Evolutionary conservation across 169 alveolate genomes (phyloP).

Genomic region (Perkinsus chesapeaki): DNA sequence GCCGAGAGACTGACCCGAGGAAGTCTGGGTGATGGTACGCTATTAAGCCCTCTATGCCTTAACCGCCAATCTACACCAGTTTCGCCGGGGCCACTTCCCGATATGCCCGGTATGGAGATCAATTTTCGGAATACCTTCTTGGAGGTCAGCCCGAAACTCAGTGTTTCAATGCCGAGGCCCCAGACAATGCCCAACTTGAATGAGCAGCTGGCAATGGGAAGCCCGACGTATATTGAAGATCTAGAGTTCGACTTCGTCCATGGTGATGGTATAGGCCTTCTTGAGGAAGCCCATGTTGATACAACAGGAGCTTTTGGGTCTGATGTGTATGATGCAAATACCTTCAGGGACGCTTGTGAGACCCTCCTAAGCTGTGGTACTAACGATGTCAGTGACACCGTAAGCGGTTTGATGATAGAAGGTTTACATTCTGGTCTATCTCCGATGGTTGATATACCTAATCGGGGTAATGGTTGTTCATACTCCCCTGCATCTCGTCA

Average conservation of each 20-base stretch:
- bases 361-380: background rate
- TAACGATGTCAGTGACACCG: background rate
- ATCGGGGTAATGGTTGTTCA: background rate
- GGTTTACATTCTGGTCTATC: background rate
- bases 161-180: background rate
- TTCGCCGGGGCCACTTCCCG: background rate
- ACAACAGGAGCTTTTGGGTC: background rate
- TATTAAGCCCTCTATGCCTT: background rate
- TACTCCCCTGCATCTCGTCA: background rate
- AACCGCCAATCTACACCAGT: background rate
- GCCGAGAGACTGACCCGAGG: background rate
- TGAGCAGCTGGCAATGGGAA: background rate
- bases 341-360: background rate
- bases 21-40: background rate
- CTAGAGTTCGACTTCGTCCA: background rate
- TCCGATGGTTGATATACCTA: background rate
- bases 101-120: background rate
- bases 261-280: background rate
- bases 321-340: background rate
- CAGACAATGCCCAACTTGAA: background rate
- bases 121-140: background rate
- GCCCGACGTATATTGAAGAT: background rate
- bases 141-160: background rate
- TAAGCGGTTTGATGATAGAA: background rate
- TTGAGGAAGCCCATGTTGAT: background rate